Evolutionary conservation across 2,329 filamentous ascomycete species (phyloP).

Genomic region (Neoscytalidium dimidiatum): DNA sequence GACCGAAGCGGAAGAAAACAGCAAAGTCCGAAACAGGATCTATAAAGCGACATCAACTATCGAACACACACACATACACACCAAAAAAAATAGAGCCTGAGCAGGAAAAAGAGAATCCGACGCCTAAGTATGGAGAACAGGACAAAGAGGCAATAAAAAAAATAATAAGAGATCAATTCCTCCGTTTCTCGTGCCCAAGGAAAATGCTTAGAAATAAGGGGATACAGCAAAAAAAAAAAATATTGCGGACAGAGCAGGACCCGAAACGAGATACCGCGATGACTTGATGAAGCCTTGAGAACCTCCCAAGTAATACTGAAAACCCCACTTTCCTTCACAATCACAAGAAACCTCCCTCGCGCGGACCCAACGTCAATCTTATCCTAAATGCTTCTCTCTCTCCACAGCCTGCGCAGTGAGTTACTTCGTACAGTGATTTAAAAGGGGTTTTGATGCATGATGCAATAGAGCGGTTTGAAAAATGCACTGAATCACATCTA

Average conservation of each 20-base stretch:
- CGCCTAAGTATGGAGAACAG: background rate
- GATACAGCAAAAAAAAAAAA: background rate
- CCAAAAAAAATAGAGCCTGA: background rate
- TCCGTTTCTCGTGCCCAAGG: background rate
- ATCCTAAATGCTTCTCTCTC: background rate
- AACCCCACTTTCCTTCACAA: background rate
- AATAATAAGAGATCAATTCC: background rate
- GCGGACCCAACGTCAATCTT: background rate
- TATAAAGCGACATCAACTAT: background rate
- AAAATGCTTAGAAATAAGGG: background rate
- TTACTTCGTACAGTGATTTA: background rate
- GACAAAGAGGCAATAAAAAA: background rate
- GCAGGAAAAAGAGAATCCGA: background rate
- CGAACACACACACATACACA: background rate
- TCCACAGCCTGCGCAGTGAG: background rate
- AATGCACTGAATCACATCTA: constrained; percentile 8
- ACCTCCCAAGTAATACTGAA: background rate
- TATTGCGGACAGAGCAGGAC: background rate
- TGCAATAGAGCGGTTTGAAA: background rate
- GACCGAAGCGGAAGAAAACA: too few relatives aligned
- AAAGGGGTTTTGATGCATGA: background rate
- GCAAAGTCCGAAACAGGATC: background rate
- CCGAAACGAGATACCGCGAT: background rate
- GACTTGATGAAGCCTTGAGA: background rate
- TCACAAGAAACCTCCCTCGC: background rate